Base-by-base conservation (phyloP, 202 grass and related monocot genomes). In the Schoenoplectus tabernaemontani region DNA sequence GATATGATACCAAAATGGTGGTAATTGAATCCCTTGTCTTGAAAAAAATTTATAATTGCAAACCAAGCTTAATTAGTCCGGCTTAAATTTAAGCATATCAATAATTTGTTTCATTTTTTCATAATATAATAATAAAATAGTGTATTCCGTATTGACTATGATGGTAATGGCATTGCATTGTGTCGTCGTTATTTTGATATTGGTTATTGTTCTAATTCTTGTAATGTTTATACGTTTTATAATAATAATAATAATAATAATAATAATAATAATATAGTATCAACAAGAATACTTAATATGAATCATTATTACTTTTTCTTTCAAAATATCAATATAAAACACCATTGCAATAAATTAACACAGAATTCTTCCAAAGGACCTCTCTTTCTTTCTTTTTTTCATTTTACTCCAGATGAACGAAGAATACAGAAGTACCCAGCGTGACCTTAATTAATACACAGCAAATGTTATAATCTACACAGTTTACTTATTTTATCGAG, bases 401-500 rank as follows among this genome's bases (percentile, higher is more conserved):
- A 33, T 13, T 8, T 63, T 34, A 63, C 34, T 60, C 32, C 13
- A 4, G 9, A 44, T 11, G 16, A 44, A 12, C 30, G 13, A 9
- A 44, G 10, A 42, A 68, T 32, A 13, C 28, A 42, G 1, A 22
- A 4, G 64, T 43, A 11, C 39, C 64, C 17, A 68, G 13, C 19
- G 10, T 22, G 37, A 44, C 19, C 64, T 20, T 51, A 51, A 51
- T 50, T 51, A 74, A 74, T 26, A 5, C 44, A 75, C 15, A 75
- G 19, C 71, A 75, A 75, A 56, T n/a, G 48, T 37, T 75, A 75
- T 54, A 75, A 75, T 75, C 36, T 75, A 75, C 28, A 56, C 48
- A 20, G 39, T 69, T 20, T 15, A 75, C 47, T 75, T 75, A 34
- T 23, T 37, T 48, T 75, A 34, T 75, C 30, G 30, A 36, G 71